phyloP scores from a whole-genome alignment of 2,329 filamentous ascomycete genomes.

The Erysiphe pulchra region DNA sequence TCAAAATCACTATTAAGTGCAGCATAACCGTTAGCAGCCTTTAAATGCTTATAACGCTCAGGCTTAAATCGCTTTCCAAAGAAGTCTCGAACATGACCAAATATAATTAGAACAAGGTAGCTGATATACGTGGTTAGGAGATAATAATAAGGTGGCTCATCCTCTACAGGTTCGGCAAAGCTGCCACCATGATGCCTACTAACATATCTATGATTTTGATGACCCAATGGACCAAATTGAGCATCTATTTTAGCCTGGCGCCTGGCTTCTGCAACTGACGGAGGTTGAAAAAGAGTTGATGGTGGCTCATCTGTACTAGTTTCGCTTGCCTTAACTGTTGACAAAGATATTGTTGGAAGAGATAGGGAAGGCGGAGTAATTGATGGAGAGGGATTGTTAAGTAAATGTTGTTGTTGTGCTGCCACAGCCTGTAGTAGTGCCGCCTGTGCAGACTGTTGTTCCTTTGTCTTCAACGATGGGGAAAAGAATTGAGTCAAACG shows the following conservation, averaged over 20 bases:
- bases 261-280: slow-evolving; percentile 58
- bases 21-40: slow-evolving; percentile 67
- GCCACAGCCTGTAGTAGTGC: slow-evolving; percentile 33
- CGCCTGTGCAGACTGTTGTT: slow-evolving; percentile 37
- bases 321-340: slow-evolving; percentile 58
- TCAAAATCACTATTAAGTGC: slow-evolving; percentile 96
- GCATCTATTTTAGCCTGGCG: slow-evolving; percentile 56
- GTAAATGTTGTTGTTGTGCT: slow-evolving; percentile 32
- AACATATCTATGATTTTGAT: slow-evolving; percentile 62
- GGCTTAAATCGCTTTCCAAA: slow-evolving; percentile 89
- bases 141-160: slow-evolving; percentile 92
- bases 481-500: slow-evolving; percentile 67
- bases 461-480: slow-evolving; percentile 49
- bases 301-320: slow-evolving; percentile 44
- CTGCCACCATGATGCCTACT: slow-evolving; percentile 65
- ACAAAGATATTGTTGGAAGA: slow-evolving; percentile 75
- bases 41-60: slow-evolving; percentile 58
- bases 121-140: slow-evolving; percentile 95
- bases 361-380: slow-evolving; percentile 50
- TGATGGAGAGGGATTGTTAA: slow-evolving; percentile 26
- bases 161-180: slow-evolving; percentile 63
- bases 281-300: slow-evolving; percentile 68
- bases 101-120: slow-evolving; percentile 84
- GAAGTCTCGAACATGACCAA: slow-evolving; percentile 88
- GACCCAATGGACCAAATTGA: slow-evolving; percentile 70